phyloP scores from a whole-genome alignment of 805 yeast genomes.

The Kodamaea leandrae region DNA sequence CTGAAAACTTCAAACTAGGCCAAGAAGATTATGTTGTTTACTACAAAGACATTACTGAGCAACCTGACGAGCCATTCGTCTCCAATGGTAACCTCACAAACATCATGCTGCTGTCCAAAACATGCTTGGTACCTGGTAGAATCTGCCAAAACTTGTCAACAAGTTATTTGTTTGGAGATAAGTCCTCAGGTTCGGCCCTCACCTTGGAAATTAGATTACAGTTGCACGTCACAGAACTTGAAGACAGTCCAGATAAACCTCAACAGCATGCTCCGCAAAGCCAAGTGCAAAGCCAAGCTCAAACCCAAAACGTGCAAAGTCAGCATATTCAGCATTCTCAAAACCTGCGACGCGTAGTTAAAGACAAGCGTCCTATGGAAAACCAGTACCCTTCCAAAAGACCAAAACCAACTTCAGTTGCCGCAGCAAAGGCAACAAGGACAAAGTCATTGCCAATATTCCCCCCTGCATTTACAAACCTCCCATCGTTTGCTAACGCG shows the following conservation, averaged over 20 bases:
- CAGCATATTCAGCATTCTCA: slow-evolving; percentile 1
- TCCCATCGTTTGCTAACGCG: slow-evolving; percentile 2
- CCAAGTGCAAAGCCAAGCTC: slow-evolving; percentile 7
- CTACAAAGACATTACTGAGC: slow-evolving; percentile 46
- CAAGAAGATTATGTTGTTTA: slow-evolving; percentile 45
- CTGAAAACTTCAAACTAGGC: slow-evolving; percentile 40
- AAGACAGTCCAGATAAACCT: neutral
- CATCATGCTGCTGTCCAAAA: slow-evolving; percentile 25
- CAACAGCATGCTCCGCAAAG: neutral
- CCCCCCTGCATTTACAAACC: slow-evolving; percentile 5
- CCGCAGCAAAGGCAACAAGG: slow-evolving; percentile 36
- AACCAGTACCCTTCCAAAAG: slow-evolving; percentile 1
- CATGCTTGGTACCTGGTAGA: slow-evolving; percentile 45
- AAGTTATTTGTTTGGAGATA: slow-evolving; percentile 36
- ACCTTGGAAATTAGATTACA: slow-evolving; percentile 58
- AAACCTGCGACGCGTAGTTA: neutral
- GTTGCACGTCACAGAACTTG: slow-evolving; percentile 38
- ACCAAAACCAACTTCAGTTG: slow-evolving; percentile 9
- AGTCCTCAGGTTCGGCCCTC: slow-evolving; percentile 36
- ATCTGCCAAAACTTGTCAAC: slow-evolving; percentile 58
- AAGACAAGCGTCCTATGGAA: slow-evolving; percentile 1
- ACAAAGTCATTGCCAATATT: slow-evolving; percentile 44
- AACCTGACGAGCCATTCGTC: slow-evolving; percentile 48
- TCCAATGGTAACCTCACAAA: slow-evolving; percentile 39
- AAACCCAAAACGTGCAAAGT: neutral